These are phyloP conservation scores for Epichloe brachyelytri DNA, from an alignment of 2,329 filamentous ascomycete genomes.

Conservation along the genomic window DNA sequence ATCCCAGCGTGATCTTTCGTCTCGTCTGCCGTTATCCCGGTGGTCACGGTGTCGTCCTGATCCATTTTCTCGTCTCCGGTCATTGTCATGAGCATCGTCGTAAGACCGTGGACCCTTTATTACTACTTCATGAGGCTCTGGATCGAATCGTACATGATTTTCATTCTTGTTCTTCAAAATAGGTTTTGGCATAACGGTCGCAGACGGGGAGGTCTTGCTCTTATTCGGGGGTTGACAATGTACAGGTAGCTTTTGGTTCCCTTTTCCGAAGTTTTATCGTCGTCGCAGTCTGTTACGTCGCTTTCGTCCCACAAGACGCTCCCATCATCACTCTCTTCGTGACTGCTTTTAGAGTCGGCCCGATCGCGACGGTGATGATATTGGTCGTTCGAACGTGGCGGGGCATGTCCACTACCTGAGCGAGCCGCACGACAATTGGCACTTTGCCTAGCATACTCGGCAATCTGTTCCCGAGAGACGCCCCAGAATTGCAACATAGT, in stretches of 20 bases:
- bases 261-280: conserved; percentile 19
- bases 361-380: conserved; percentile 9
- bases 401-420: conserved; percentile 5
- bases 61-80: conserved; percentile 12
- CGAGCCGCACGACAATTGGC: conserved; percentile 32
- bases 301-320: conserved; percentile 18
- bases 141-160: conserved; percentile 42
- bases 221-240: conserved; percentile 25
- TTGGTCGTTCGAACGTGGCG: conserved; percentile 6
- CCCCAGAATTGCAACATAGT: conserved; percentile 47
- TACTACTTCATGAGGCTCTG: conserved; percentile 33
- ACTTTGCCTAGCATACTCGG: conserved; percentile 35
- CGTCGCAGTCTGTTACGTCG: conserved; percentile 20
- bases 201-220: conserved; percentile 21
- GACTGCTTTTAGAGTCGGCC: conserved; percentile 21
- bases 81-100: conserved; percentile 18
- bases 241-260: conserved; percentile 21
- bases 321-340: conserved; percentile 19
- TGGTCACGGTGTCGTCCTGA: conserved; percentile 14
- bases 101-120: conserved; percentile 15
- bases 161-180: conserved; percentile 50
- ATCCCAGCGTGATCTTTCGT: conserved; percentile 10
- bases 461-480: conserved; percentile 39
- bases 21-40: conserved; percentile 11
- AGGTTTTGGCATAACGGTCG: conserved; percentile 34